Evolutionary conservation across 116 monocot species (phyloP), one percentile per base, ranked within the genome.

Genomic region (Cymodocea nodosa): DNA sequence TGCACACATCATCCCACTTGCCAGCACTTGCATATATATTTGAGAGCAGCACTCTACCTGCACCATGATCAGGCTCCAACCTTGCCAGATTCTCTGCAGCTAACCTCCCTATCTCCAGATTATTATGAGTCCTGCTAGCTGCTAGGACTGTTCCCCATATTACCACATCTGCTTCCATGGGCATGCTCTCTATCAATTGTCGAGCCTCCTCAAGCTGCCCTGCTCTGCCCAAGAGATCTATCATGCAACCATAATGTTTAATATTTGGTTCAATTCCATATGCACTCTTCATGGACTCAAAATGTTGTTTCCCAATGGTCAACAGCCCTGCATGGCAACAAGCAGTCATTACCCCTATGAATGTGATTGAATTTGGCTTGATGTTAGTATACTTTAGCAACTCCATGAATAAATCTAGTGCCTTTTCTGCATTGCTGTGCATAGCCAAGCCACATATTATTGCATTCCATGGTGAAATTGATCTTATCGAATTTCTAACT

Each of bases 171-270:
- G 87, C 72, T 44, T 82, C 62, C 80, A 87, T 84, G 0, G 87
- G 84, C 92, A 92, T 92, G 12, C 50, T 52, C 52, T 56, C 34
- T 17, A 87, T 78, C 59, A 91, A 24, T 39, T 51, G n/a, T 54
- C 69, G 77, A 9, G 87, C 87, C 69, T 92, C 92, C 19, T 92
- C 78, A 0, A 92, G 67, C 4, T 62, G 65, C 23, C 92, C 87
- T 24, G 80, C 80, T 56, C 92, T 68, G 2, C 84, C 80, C 6
- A 92, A 60, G 10, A 92, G 79, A 73, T 92, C 92, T 18, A 92
- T 76, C 76, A 92, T 84, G 73, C 82, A 84, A 50, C 87, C 84
- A 71, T 83, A 85, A 62, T 87, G 87, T 68, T 92, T 87, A 53
- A 84, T 80, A 10, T 65, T 80, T 50, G 87, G 92, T 20, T 67